Conservation (phyloP, 2,329 filamentous ascomycete species). For the Penicillium sumatraense region DNA sequence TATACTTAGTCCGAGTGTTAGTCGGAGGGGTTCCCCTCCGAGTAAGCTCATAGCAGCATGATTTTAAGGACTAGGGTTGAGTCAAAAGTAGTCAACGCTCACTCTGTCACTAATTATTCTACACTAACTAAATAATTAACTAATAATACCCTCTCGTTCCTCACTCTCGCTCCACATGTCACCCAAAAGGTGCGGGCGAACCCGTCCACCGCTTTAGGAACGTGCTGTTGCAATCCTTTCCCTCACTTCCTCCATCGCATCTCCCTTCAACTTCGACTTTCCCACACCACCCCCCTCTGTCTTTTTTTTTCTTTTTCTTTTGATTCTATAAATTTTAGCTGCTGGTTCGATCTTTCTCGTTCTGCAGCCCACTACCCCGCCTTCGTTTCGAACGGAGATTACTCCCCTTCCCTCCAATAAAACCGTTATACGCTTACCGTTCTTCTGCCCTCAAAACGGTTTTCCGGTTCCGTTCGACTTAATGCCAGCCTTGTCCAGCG, state of each 20-base stretch:
- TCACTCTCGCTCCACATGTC: constrained; percentile 11
- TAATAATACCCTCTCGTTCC: no score
- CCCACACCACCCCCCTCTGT: background rate
- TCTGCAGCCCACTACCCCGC: background rate
- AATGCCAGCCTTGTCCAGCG: constrained; percentile 31
- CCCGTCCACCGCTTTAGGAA: constrained; percentile 6
- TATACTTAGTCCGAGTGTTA: no score
- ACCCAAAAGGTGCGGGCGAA: background rate
- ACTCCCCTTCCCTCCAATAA: no score
- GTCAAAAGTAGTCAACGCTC: no score
- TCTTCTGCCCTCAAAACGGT: constrained; percentile 3
- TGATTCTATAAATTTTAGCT: no score
- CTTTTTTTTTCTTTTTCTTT: background rate
- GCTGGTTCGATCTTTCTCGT: background rate
- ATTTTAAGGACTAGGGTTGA: no score
- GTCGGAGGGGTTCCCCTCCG: no score
- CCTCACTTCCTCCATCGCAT: constrained; percentile 4
- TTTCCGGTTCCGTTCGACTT: constrained; percentile 16
- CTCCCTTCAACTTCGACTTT: background rate
- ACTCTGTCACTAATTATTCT: no score
- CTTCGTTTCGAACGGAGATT: background rate
- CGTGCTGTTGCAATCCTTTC: constrained; percentile 13
- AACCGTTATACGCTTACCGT: no score
- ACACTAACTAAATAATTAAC: background rate
- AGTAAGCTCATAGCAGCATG: no score